Base-by-base conservation (phyloP, 139 green algal genomes). In the Medakamo hakoo region DNA sequence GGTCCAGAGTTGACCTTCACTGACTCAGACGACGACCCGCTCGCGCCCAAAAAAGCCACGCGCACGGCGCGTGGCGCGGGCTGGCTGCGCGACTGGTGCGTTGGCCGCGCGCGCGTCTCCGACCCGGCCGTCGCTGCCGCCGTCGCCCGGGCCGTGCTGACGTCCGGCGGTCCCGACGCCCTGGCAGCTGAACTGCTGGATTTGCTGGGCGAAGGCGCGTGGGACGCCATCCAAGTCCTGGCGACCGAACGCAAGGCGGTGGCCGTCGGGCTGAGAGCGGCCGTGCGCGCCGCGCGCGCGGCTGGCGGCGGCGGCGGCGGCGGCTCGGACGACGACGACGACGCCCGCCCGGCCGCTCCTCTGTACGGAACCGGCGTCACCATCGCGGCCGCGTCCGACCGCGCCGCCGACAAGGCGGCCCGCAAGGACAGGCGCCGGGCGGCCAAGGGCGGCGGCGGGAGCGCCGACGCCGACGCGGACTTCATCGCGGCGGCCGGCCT, bases 121-220 rank as follows among this genome's bases (percentile, higher is more conserved):
- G 68, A 31, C 2, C n/a, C 55, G 19, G 57, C 52, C 40, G 65
- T 76, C 27, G 73, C 72, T 60, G 62, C 60, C 1, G 66, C 72
- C 2, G 72, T 80, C 3, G 63, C 62, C 14, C 61, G 57, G 16
- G 31, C 60, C 26, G 59, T 80, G 60, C 60, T 80, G 40, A 23
- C 56, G 4, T 64, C 31, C 32, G 61, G 55, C 23, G 58, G 31
- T 4, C 48, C 49, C 23, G 82, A 88, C 27, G 70, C 73, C 63
- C 26, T 75, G 27, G 89, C 86, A 21, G 76, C 80, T 0, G 78
- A 92, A 68, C 73, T 95, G 30, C 82, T 89, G 64, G 87, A 95
- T 48, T 60, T 95, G 59, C 63, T 95, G 63, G 87, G 88, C 0
- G 81, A 89, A 18, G 58, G 52, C 26, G 78, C 76, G 9, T 82